Evolutionary conservation across 805 yeast species (phyloP).

Genomic region (Lipomyces yamadae): DNA sequence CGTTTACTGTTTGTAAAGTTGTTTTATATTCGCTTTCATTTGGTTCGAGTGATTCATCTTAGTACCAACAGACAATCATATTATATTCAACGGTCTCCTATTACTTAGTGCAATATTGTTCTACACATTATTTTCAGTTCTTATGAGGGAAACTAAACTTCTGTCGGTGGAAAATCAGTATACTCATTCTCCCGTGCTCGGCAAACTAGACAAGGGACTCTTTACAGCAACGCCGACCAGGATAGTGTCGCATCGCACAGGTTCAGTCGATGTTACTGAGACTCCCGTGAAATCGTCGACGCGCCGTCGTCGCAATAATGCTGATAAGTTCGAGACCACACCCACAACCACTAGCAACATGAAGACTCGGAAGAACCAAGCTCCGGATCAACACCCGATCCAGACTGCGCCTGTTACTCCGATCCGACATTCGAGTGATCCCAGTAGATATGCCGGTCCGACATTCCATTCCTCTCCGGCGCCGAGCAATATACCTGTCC

Average conservation of each 20-base stretch:
- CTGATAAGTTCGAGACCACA: background rate
- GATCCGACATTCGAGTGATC: slow-evolving; percentile 12
- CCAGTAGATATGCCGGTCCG: slow-evolving; percentile 39
- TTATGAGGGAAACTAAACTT: background rate
- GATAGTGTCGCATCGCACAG: background rate
- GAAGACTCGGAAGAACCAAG: background rate
- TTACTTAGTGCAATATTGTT: background rate
- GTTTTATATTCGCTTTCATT: slow-evolving; percentile 6
- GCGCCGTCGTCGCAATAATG: background rate
- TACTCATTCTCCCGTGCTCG: background rate
- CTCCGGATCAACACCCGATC: background rate
- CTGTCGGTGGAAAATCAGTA: background rate
- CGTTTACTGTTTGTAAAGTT: background rate
- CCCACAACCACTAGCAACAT: background rate
- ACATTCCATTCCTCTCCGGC: slow-evolving; percentile 42
- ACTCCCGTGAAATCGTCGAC: background rate
- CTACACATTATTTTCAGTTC: background rate
- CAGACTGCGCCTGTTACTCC: slow-evolving; percentile 20
- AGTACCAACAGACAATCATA: background rate
- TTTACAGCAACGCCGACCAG: background rate
- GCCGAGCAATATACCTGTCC: slow-evolving; percentile 40
- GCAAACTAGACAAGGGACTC: background rate
- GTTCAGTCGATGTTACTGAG: background rate
- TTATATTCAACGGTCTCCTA: background rate
- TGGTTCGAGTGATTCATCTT: background rate